Evolutionary conservation across 78 protist genomes (phyloP).

Genomic region (Capsaspora owczarzaki): DNA sequence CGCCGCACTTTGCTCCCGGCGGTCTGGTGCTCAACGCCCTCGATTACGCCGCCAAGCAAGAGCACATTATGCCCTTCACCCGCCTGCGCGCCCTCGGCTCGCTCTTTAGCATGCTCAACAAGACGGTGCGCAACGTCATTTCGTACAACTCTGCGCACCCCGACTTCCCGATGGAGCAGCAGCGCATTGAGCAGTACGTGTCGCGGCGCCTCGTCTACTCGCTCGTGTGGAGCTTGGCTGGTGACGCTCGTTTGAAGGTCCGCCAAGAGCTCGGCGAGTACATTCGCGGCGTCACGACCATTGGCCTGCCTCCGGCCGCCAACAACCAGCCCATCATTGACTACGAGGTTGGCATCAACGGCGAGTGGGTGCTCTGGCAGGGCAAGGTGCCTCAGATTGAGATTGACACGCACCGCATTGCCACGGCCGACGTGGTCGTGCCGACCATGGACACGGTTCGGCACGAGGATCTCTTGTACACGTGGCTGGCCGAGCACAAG

Average conservation of each 20-base stretch:
- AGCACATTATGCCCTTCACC: conserved; percentile 81
- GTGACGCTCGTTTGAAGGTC: conserved; percentile 43
- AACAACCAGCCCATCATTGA: conserved; percentile 24
- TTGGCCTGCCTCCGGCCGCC: conserved; percentile 26
- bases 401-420: background rate
- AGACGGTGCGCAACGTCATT: conserved; percentile 21
- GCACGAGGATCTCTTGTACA: background rate
- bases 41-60: conserved; percentile 40
- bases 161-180: conserved; percentile 64
- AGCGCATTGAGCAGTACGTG: conserved; percentile 26
- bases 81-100: conserved; percentile 49
- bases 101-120: conserved; percentile 59
- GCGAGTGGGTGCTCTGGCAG: conserved; percentile 53
- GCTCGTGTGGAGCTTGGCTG: conserved; percentile 86
- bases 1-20: conserved; percentile 38
- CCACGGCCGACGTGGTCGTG: conserved; percentile 20
- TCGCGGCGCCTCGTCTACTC: conserved; percentile 49
- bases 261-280: conserved; percentile 52
- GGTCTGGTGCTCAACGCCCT: conserved; percentile 52
- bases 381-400: background rate
- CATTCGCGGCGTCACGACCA: conserved; percentile 11
- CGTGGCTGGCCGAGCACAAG: background rate
- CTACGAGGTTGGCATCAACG: background rate
- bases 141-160: conserved; percentile 67
- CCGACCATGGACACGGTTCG: conserved; percentile 43